Evolutionary conservation across 208 protist genomes (phyloP).

Genomic region (Trypanosoma scelopori): DNA sequence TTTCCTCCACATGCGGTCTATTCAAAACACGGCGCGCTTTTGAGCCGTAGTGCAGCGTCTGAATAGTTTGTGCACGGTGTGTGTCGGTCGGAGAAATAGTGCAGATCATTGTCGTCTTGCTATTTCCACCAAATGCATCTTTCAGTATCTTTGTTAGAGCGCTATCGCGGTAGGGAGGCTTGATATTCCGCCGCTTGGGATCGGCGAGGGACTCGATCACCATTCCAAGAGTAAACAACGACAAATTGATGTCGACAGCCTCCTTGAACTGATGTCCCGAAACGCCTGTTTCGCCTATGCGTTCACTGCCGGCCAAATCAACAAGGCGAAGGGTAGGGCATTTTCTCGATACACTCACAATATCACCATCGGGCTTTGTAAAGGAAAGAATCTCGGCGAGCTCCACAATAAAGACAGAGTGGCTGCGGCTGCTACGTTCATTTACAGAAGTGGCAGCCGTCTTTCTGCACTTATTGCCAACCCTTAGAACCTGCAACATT

Average conservation of each 20-base stretch:
- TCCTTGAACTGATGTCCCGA: slow-evolving; percentile 81
- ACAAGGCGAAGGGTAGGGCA: slow-evolving; percentile 74
- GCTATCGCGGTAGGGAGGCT: slow-evolving; percentile 85
- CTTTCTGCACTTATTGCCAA: slow-evolving; percentile 72
- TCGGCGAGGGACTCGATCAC: slow-evolving; percentile 86
- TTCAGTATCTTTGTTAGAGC: slow-evolving; percentile 85
- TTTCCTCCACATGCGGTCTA: slow-evolving; percentile 69
- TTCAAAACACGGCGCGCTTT: slow-evolving; percentile 80
- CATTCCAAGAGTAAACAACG: slow-evolving; percentile 82
- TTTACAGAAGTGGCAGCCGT: slow-evolving; percentile 73
- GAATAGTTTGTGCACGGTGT: slow-evolving; percentile 60
- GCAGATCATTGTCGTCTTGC: slow-evolving; percentile 89
- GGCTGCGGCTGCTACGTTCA: slow-evolving; percentile 85
- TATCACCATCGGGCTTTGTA: slow-evolving; percentile 43
- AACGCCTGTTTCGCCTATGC: slow-evolving; percentile 74
- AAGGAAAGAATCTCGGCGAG: slow-evolving; percentile 74
- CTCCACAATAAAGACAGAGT: slow-evolving; percentile 85
- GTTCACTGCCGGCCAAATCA: slow-evolving; percentile 88
- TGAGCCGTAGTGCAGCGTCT: slow-evolving; percentile 85
- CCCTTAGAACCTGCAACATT: slow-evolving; percentile 57
- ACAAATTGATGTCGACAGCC: slow-evolving; percentile 82
- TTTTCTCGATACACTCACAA: slow-evolving; percentile 67
- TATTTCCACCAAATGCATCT: slow-evolving; percentile 89
- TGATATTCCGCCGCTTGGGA: slow-evolving; percentile 51
- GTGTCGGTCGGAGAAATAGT: slow-evolving; percentile 70